Percentiles rank a stretch among this genome's conserved stretches.
Evolutionary conservation across 305 asterid genomes (phyloP).

Genomic region (Fraxinus nigra): DNA sequence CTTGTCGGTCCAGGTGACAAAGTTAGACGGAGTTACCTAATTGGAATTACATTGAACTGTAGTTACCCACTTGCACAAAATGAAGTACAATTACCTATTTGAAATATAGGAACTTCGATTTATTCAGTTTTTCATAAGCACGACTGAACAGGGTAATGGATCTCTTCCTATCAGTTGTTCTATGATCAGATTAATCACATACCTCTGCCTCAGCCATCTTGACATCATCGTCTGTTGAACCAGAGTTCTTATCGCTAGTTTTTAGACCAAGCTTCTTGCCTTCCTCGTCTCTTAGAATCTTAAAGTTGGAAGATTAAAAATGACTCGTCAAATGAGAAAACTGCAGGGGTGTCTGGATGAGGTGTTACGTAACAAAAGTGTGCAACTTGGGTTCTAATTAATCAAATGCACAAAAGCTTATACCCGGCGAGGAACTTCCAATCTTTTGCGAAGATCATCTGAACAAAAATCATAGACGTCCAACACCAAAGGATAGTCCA

Average conservation of each 20-base stretch:
- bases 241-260: conserved; percentile 55
- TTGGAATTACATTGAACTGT: not conserved
- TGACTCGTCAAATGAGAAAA: conserved; percentile 13
- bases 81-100: not conserved
- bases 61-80: not conserved
- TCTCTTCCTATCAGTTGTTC: conserved; percentile 13
- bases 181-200: conserved; percentile 26
- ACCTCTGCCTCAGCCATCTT: conserved; percentile 90
- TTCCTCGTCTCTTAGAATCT: conserved; percentile 93
- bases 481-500: conserved; percentile 86
- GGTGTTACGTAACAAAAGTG: not conserved
- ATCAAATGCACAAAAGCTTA: conserved; percentile 23
- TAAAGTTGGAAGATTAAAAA: conserved; percentile 20
- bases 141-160: not conserved
- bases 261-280: conserved; percentile 86
- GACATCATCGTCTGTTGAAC: conserved; percentile 54
- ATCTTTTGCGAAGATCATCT: conserved; percentile 74
- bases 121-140: not conserved
- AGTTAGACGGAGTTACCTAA: not conserved
- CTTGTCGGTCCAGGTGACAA: not conserved
- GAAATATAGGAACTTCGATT: not conserved
- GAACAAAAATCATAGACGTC: conserved; percentile 95
- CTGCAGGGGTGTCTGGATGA: conserved; percentile 5
- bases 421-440: conserved; percentile 93
- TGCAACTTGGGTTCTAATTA: conserved; percentile 16